Percentiles rank a stretch among this genome's conserved stretches.
Evolutionary conservation across 1,139 yeast species (phyloP).

Genomic region (Saccharomyces hybrid): DNA sequence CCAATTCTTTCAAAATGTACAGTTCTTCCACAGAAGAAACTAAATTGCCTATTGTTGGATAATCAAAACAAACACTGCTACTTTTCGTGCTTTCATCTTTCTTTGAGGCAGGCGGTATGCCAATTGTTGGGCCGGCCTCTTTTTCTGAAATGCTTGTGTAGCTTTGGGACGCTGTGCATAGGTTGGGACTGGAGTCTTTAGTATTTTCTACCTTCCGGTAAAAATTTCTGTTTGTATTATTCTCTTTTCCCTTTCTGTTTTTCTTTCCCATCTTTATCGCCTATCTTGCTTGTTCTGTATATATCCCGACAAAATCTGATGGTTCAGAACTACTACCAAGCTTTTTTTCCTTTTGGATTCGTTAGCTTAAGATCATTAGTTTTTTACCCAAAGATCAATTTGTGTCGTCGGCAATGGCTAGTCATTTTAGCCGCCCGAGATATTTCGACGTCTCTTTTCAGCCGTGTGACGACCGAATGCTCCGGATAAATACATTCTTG

Average conservation of each 20-base stretch:
- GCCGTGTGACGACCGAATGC: background rate
- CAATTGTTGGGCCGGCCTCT: background rate
- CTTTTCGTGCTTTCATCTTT: background rate
- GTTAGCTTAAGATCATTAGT: background rate
- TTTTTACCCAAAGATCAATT: background rate
- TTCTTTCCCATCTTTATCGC: background rate
- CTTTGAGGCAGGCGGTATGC: background rate
- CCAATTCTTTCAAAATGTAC: slow-evolving; percentile 26
- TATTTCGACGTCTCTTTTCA: background rate
- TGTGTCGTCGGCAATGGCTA: background rate
- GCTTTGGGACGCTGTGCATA: background rate
- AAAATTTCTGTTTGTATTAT: background rate
- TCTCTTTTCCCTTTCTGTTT: background rate
- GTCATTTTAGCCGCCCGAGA: background rate
- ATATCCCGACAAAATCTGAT: background rate
- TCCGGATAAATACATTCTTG: background rate
- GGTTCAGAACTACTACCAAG: too few relatives aligned
- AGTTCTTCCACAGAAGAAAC: background rate
- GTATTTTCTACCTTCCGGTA: background rate
- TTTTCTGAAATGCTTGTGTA: background rate
- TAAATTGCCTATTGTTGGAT: background rate
- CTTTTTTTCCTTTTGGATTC: background rate
- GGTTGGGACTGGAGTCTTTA: background rate
- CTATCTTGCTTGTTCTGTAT: background rate
- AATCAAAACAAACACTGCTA: background rate